phyloP scores from a whole-genome alignment of 345 rosid species.

The Brassica incana region DNA sequence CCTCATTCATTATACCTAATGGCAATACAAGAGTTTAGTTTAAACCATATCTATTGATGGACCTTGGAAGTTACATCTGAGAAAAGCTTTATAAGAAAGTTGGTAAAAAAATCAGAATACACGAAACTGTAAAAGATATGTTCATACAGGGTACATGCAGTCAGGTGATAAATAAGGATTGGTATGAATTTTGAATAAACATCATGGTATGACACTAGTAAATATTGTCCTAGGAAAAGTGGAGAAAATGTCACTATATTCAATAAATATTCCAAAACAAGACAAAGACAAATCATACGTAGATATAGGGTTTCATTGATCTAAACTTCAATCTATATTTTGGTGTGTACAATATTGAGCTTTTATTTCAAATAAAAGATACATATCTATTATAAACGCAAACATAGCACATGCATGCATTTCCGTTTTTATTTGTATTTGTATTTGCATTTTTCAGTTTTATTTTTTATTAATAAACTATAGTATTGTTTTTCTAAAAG shows the following conservation, averaged over 20 bases:
- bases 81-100: constrained; percentile 3
- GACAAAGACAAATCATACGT: constrained; percentile 16
- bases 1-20: not conserved
- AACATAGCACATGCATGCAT: constrained; percentile 14
- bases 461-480: not conserved
- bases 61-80: constrained; percentile 5
- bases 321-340: not conserved
- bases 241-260: not conserved
- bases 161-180: constrained; percentile 1
- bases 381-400: not conserved
- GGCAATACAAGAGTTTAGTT: constrained; percentile 9
- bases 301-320: constrained; percentile 2
- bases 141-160: not conserved
- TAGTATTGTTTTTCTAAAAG: not conserved
- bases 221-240: constrained; percentile 22
- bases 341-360: not conserved
- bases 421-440: not conserved
- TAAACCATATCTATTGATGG: constrained; percentile 4
- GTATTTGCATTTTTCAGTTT: not conserved
- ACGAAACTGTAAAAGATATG: not conserved
- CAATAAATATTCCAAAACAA: constrained; percentile 11
- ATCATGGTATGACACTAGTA: constrained; percentile 29
- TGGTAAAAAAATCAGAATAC: constrained; percentile 11
- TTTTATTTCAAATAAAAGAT: not conserved
- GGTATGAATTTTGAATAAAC: constrained; percentile 21